Evolutionary conservation across 1,139 yeast species (phyloP).

Genomic region (Sugiyamaella japonica): DNA sequence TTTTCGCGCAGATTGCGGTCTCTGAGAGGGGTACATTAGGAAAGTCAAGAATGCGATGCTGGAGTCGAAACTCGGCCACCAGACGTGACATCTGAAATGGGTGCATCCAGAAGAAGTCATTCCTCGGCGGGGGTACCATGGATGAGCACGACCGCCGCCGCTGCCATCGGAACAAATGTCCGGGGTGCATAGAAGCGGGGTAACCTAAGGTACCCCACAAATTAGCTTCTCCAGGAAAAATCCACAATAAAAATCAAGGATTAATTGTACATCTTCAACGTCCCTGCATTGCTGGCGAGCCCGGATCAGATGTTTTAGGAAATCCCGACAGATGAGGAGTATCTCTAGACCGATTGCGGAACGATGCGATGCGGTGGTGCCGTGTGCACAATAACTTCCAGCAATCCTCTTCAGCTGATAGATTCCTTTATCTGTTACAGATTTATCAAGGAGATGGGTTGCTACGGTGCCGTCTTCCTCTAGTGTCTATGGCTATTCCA

Average conservation of each 20-base stretch:
- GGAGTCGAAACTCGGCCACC: not conserved
- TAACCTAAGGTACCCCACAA: not conserved
- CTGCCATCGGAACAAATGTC: not conserved
- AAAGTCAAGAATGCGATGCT: not conserved
- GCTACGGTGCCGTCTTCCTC: too few species aligned
- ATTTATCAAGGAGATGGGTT: too few species aligned
- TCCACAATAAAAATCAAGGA: not conserved
- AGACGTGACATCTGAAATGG: too few species aligned
- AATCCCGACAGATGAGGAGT: not conserved
- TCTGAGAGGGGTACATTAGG: not conserved
- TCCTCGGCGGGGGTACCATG: too few species aligned
- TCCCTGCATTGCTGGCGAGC: not conserved
- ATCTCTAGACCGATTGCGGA: not conserved
- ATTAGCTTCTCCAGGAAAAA: not conserved
- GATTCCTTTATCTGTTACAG: too few species aligned
- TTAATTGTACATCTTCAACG: not conserved
- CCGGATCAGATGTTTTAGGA: constrained; percentile 7
- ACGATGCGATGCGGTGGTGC: not conserved
- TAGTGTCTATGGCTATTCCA: too few species aligned
- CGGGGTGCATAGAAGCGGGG: not conserved
- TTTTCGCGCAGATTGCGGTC: not conserved
- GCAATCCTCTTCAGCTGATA: too few species aligned
- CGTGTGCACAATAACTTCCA: not conserved
- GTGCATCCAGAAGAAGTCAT: too few species aligned
- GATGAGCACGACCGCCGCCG: not conserved